A percentile compares a stretch with the other conserved stretches of the same genome.
phyloP scores from a whole-genome alignment of 441 rosid species.

The Kokia cookei region DNA sequence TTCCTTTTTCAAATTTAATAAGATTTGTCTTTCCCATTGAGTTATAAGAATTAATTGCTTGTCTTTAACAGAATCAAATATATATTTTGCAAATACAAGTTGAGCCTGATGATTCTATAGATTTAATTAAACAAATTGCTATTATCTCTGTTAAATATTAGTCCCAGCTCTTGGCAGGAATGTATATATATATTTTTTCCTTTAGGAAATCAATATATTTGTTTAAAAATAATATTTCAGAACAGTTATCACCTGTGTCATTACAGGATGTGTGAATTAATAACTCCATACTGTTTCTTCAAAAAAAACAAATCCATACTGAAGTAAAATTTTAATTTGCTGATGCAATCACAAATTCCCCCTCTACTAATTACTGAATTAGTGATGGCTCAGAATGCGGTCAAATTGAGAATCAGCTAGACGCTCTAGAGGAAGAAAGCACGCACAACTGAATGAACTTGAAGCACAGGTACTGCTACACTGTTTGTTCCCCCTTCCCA shows the following conservation, averaged over 20 bases:
- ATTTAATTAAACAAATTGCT: not conserved
- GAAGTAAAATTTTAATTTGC: conserved; percentile 2
- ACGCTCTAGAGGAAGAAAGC: conserved; percentile 91
- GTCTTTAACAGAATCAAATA: not conserved
- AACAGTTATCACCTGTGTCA: not conserved
- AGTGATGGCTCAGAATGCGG: conserved; percentile 55
- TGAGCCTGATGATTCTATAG: conserved; percentile 1
- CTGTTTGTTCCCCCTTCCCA: not conserved
- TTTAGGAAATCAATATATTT: not conserved
- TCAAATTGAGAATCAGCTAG: conserved; percentile 98
- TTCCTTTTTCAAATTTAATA: not conserved
- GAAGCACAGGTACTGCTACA: conserved; percentile 66
- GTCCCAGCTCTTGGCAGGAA: not conserved
- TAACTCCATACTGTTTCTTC: not conserved
- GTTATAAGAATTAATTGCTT: not conserved
- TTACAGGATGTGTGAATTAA: not conserved
- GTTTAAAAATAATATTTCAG: not conserved
- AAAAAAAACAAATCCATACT: not conserved
- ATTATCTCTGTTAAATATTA: not conserved
- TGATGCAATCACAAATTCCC: not conserved
- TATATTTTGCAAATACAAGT: not conserved
- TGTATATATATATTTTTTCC: not conserved
- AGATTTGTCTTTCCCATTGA: not conserved
- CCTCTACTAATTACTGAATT: conserved; percentile 7
- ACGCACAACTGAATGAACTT: conserved; percentile 79